phyloP scores from a whole-genome alignment of 768 basidiomycete species.

The Lanmaoa pseudosensibilis region DNA sequence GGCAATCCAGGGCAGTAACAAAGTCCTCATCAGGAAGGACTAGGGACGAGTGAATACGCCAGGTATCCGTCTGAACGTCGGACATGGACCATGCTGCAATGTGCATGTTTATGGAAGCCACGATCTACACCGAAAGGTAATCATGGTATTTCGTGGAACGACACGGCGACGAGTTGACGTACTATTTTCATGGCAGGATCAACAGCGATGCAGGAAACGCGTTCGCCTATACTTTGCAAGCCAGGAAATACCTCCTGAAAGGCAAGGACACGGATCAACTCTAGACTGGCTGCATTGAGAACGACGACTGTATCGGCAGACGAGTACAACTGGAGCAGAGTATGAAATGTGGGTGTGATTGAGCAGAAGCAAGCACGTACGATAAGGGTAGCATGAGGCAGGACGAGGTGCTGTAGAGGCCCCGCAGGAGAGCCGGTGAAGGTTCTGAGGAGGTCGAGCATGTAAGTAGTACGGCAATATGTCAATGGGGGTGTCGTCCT shows the following conservation, averaged over 20 bases:
- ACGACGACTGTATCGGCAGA: conserved; percentile 70
- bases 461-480: conserved; percentile 18
- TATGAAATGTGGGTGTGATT: conserved; percentile 1
- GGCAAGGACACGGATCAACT: conserved; percentile 66
- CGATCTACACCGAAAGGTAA: conserved; percentile 49
- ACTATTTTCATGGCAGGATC: conserved; percentile 84
- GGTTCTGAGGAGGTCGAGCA: conserved; percentile 48
- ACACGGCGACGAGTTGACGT: conserved; percentile 33
- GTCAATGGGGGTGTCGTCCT: neutral
- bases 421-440: conserved; percentile 54
- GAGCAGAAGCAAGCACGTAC: conserved; percentile 41
- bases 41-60: conserved; percentile 83
- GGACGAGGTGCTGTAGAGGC: conserved; percentile 55
- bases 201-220: conserved; percentile 62
- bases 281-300: conserved; percentile 66
- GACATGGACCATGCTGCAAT: conserved; percentile 82
- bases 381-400: conserved; percentile 56
- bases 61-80: conserved; percentile 57
- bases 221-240: conserved; percentile 40
- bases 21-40: conserved; percentile 53
- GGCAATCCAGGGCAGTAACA: conserved; percentile 68
- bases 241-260: conserved; percentile 83
- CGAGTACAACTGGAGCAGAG: conserved; percentile 57
- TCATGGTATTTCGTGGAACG: conserved; percentile 5
- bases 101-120: conserved; percentile 64